Conservation (phyloP, 129 eudicot species). For the Mikania micrantha region DNA sequence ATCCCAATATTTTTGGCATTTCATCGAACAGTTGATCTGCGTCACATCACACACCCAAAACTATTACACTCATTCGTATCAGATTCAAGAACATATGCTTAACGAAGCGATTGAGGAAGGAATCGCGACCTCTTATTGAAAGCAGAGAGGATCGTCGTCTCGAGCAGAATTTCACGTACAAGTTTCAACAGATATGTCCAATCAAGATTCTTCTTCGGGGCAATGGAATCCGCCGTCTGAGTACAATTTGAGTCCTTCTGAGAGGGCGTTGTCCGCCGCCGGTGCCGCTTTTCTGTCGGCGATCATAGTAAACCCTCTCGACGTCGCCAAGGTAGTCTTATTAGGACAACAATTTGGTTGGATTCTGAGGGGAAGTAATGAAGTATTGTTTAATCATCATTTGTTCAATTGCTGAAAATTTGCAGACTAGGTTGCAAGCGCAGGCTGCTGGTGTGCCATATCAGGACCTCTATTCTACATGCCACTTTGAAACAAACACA, state of each 20-base stretch:
- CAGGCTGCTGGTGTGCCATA: slow-evolving; percentile 90
- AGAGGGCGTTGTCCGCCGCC: slow-evolving; percentile 78
- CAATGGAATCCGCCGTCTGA: slow-evolving; percentile 26
- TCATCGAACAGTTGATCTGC: slow-evolving; percentile 22
- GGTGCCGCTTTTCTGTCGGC: slow-evolving; percentile 88
- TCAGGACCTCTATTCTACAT: slow-evolving; percentile 32
- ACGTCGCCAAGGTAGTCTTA: slow-evolving; percentile 75
- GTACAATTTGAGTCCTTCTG: slow-evolving; percentile 36
- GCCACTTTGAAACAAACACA: slow-evolving; percentile 42
- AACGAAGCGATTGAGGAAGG: no score
- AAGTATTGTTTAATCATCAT: neutral
- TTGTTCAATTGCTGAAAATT: neutral
- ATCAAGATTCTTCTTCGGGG: slow-evolving; percentile 5
- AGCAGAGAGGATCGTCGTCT: no score
- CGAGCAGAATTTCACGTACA: no score
- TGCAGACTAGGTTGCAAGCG: slow-evolving; percentile 92
- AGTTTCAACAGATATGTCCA: neutral
- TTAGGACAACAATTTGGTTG: no score
- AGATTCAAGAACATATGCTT: neutral
- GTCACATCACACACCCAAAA: neutral
- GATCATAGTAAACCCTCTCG: slow-evolving; percentile 81
- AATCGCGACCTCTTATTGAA: no score
- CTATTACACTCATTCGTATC: no score
- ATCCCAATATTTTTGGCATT: neutral
- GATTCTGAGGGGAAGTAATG: no score